Conservation (phyloP, 768 basidiomycete genomes). For the Mycena belliarum region DNA sequence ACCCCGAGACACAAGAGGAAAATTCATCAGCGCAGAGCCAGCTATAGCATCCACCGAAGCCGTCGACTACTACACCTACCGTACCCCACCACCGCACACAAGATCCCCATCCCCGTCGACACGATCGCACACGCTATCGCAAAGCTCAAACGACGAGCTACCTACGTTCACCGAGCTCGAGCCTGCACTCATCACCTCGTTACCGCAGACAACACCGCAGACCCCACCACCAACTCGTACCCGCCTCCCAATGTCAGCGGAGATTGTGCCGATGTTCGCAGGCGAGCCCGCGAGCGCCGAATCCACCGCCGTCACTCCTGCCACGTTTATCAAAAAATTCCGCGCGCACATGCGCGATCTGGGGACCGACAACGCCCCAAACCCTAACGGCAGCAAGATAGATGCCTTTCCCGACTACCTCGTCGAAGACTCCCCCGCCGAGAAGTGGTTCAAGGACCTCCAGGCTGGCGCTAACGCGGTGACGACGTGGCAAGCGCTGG, state of each 20-base stretch:
- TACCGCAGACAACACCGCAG: background rate
- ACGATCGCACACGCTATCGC: background rate
- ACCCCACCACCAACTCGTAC: background rate
- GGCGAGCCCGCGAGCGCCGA: background rate
- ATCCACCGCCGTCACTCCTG: background rate
- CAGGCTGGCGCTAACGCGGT: background rate
- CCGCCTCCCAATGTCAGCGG: background rate
- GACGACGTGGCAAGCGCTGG: background rate
- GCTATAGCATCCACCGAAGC: too few relatives aligned
- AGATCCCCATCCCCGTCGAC: background rate
- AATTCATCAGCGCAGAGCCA: too few relatives aligned
- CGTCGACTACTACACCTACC: background rate
- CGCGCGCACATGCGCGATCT: slow-evolving; percentile 12
- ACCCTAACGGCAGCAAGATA: background rate
- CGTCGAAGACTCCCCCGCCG: background rate
- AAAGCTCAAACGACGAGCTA: background rate
- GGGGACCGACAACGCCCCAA: background rate
- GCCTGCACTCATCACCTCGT: background rate
- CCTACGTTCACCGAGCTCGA: background rate
- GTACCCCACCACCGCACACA: background rate
- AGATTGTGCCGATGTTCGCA: slow-evolving; percentile 10
- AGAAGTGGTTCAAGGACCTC: background rate
- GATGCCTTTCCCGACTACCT: slow-evolving; percentile 9
- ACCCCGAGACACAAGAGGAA: too few relatives aligned
- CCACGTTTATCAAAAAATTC: slow-evolving; percentile 9